Percentiles rank a stretch among this genome's conserved stretches.
These are phyloP conservation scores for Piromyces finnis DNA, from an alignment of 192 early-diverging fungal genomes.

Conservation along the genomic window DNA sequence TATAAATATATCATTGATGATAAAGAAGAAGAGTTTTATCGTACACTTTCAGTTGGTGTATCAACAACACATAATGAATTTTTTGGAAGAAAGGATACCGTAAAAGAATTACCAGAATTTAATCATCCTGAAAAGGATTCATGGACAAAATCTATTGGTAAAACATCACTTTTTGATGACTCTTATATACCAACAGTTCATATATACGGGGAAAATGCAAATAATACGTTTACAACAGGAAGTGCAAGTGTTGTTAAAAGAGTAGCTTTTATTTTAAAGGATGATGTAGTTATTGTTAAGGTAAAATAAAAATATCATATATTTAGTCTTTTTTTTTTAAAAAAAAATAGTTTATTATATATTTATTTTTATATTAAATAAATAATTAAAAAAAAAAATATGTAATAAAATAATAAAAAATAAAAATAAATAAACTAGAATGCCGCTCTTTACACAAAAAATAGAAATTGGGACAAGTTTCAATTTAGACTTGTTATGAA, in stretches of 20 bases:
- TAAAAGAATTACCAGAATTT: neutral
- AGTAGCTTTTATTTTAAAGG: neutral
- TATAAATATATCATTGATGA: neutral
- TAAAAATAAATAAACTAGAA: neutral
- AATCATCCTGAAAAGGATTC: neutral
- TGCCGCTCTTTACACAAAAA: neutral
- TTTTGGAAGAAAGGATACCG: neutral
- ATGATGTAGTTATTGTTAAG: neutral
- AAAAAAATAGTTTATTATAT: no score
- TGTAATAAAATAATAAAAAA: no score
- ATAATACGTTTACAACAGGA: neutral
- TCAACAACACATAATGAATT: neutral
- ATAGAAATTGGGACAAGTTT: neutral
- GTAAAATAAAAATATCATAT: no score
- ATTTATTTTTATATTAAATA: no score
- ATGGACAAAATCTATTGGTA: neutral
- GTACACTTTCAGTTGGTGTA: neutral
- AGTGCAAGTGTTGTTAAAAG: neutral
- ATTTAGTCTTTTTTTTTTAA: no score
- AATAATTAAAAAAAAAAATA: no score
- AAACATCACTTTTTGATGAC: neutral
- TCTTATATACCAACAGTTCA: neutral
- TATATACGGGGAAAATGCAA: neutral
- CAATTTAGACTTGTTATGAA: neutral
- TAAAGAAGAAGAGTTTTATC: neutral